These are phyloP conservation scores for Athelia sp. DNA, from an alignment of 1,284 basidiomycete genomes.

Conservation along the genomic window DNA sequence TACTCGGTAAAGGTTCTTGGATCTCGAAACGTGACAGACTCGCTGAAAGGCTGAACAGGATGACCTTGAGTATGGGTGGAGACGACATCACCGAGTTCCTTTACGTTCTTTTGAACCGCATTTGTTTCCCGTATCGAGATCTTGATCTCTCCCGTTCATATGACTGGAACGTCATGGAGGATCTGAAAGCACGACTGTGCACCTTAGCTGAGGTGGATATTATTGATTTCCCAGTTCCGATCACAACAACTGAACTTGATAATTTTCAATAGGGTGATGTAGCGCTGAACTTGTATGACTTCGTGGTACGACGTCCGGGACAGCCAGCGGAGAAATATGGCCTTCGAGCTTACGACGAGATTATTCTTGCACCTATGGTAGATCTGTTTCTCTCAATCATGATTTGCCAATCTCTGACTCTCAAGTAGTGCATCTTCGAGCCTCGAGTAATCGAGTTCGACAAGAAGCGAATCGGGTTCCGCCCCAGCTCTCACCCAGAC, in stretches of 20 bases:
- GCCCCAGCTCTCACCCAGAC: slow-evolving; percentile 43
- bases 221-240: neutral
- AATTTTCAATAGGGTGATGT: slow-evolving; percentile 70
- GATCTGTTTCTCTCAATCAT: slow-evolving; percentile 11
- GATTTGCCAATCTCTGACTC: neutral
- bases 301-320: slow-evolving; percentile 76
- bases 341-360: slow-evolving; percentile 92
- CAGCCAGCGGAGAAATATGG: slow-evolving; percentile 84
- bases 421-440: slow-evolving; percentile 80
- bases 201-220: slow-evolving; percentile 76
- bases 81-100: slow-evolving; percentile 92
- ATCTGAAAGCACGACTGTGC: slow-evolving; percentile 78
- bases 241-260: too few relatives aligned
- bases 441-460: slow-evolving; percentile 90
- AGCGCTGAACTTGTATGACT: slow-evolving; percentile 85
- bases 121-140: slow-evolving; percentile 87
- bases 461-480: slow-evolving; percentile 55
- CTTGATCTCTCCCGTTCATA: slow-evolving; percentile 71
- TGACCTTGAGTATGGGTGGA: slow-evolving; percentile 85
- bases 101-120: slow-evolving; percentile 73
- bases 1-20: slow-evolving; percentile 61
- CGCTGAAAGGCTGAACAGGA: slow-evolving; percentile 37
- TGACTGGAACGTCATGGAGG: slow-evolving; percentile 88
- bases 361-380: slow-evolving; percentile 92
- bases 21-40: neutral